Conservation (phyloP, 225 moss, liverwort and hornwort genomes). For the Physcomitrellopsis africana region DNA sequence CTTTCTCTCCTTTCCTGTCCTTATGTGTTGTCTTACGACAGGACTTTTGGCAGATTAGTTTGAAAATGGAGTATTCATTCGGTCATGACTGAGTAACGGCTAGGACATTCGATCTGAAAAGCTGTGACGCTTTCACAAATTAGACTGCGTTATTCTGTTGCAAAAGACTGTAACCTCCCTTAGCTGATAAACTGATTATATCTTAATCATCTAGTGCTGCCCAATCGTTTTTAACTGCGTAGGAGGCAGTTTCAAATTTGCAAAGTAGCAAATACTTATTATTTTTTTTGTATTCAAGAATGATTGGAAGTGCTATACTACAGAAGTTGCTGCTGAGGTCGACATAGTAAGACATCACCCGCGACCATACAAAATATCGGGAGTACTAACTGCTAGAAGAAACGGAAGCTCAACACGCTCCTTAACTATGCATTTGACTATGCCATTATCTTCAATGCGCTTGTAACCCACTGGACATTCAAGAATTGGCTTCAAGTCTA, state of each 20-base stretch:
- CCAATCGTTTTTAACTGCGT: background rate
- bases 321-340: constrained; percentile 28
- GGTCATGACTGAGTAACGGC: too few species aligned
- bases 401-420: constrained; percentile 96
- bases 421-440: constrained; percentile 76
- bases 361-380: constrained; percentile 89
- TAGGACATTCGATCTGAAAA: too few species aligned
- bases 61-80: too few species aligned
- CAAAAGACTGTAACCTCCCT: too few species aligned
- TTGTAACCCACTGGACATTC: constrained; percentile 71
- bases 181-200: too few species aligned
- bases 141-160: too few species aligned
- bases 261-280: constrained; percentile 6
- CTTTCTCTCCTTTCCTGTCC: too few species aligned
- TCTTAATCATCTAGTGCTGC: too few species aligned
- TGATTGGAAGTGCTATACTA: constrained; percentile 36
- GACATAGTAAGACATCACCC: constrained; percentile 53
- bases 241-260: background rate
- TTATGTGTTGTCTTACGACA: too few species aligned
- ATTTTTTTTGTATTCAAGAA: constrained; percentile 27
- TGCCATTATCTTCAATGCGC: constrained; percentile 75
- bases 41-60: too few species aligned
- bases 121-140: too few species aligned
- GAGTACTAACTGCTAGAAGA: constrained; percentile 63
- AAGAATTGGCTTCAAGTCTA: constrained; percentile 32